Conservation (phyloP, 768 basidiomycete genomes). For the Dioszegia crocea region DNA sequence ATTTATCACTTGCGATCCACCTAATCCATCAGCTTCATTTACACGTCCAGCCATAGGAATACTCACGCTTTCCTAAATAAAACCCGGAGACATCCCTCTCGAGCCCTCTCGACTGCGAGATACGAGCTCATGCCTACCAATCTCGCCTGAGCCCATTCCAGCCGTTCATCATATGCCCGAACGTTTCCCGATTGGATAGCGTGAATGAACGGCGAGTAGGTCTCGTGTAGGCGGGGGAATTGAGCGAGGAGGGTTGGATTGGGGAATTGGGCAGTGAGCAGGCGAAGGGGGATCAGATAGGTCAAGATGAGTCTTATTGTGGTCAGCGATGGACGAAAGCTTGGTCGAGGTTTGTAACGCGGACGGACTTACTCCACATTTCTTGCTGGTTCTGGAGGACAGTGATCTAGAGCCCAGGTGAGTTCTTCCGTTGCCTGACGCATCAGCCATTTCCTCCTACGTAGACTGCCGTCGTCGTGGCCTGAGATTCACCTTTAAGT, state of each 20-base stretch:
- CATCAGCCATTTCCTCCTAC: constrained; percentile 52
- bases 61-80: constrained; percentile 60
- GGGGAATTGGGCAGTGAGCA: constrained; percentile 82
- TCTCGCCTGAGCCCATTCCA: constrained; percentile 63
- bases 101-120: constrained; percentile 78
- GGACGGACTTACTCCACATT: constrained; percentile 79
- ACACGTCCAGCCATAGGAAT: background rate
- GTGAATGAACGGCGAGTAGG: constrained; percentile 74
- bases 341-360: too few relatives aligned
- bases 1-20: constrained; percentile 72
- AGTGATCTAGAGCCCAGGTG: constrained; percentile 78
- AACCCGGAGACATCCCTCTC: constrained; percentile 79
- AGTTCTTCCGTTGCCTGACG: constrained; percentile 67
- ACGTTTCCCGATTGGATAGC: constrained; percentile 77
- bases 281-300: constrained; percentile 82
- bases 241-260: constrained; percentile 64
- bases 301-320: constrained; percentile 73
- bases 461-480: too few relatives aligned
- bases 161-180: constrained; percentile 69
- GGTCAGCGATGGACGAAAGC: background rate
- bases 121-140: constrained; percentile 83
- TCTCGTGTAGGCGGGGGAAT: constrained; percentile 66
- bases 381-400: constrained; percentile 62
- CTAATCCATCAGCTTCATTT: constrained; percentile 51
- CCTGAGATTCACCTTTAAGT: constrained; percentile 57